A percentile compares a stretch with the other conserved stretches of the same genome.
phyloP scores from a whole-genome alignment of 1,284 basidiomycete genomes.

The Sparassis latifolia region DNA sequence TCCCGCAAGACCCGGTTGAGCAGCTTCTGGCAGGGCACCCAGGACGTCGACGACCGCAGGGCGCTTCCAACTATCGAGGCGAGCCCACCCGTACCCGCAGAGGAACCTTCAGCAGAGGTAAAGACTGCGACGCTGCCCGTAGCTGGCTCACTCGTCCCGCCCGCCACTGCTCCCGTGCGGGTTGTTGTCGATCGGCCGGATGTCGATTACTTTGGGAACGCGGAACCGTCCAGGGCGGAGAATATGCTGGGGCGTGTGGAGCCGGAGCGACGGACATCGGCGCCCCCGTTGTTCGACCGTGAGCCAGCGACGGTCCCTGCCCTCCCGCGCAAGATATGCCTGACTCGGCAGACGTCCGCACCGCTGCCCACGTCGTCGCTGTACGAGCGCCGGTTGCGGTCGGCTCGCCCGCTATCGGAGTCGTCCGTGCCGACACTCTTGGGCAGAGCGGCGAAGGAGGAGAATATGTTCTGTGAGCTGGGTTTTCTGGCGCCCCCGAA shows the following conservation, averaged over 20 bases:
- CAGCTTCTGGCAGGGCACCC: slow-evolving; percentile 67
- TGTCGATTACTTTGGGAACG: slow-evolving; percentile 7
- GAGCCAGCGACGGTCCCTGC: slow-evolving; percentile 33
- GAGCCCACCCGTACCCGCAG: slow-evolving; percentile 17
- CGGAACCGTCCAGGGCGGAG: slow-evolving; percentile 1
- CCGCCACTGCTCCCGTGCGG: slow-evolving; percentile 8
- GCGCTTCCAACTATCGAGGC: slow-evolving; percentile 22
- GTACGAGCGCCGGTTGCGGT: slow-evolving; percentile 32
- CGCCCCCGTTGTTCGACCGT: slow-evolving; percentile 18
- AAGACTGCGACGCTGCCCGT: slow-evolving; percentile 1
- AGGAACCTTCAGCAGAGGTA: neutral
- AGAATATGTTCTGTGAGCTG: slow-evolving; percentile 50
- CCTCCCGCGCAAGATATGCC: slow-evolving; percentile 41
- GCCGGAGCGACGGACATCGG: slow-evolving; percentile 19
- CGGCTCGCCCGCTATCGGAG: slow-evolving; percentile 34
- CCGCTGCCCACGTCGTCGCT: slow-evolving; percentile 42
- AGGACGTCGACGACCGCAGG: slow-evolving; percentile 33
- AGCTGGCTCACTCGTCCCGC: slow-evolving; percentile 1
- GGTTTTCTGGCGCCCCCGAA: slow-evolving; percentile 77
- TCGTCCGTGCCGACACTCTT: slow-evolving; percentile 27
- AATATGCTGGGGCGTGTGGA: neutral
- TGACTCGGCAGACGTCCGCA: slow-evolving; percentile 56
- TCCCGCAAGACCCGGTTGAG: slow-evolving; percentile 50
- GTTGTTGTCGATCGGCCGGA: neutral
- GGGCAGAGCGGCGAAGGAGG: slow-evolving; percentile 52